These are phyloP conservation scores for Heterobasidion parviporum DNA, from an alignment of 1,284 basidiomycete species.

Conservation along the genomic window DNA sequence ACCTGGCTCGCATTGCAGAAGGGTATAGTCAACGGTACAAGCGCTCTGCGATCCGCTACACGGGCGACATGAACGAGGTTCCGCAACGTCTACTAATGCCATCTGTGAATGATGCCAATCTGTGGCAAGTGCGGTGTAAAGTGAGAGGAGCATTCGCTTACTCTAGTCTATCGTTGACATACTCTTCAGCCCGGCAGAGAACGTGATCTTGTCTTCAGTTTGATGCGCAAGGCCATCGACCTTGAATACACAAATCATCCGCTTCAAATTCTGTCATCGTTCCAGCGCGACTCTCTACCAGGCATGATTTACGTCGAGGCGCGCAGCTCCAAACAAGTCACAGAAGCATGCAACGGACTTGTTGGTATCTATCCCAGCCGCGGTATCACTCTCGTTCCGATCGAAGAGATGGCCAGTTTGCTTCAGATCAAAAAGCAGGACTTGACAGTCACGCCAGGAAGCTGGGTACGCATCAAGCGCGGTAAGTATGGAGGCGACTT, in stretches of 20 bases:
- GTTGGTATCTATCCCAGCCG: slow-evolving; percentile 86
- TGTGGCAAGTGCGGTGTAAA: slow-evolving; percentile 96
- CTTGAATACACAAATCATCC: slow-evolving; percentile 71
- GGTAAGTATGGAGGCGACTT: slow-evolving; percentile 94
- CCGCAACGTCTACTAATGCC: slow-evolving; percentile 97
- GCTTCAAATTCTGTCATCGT: slow-evolving; percentile 84
- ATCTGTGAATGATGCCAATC: slow-evolving; percentile 87
- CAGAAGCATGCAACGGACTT: slow-evolving; percentile 80
- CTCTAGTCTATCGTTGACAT: not conserved
- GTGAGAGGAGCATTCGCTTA: slow-evolving; percentile 31
- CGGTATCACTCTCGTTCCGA: slow-evolving; percentile 83
- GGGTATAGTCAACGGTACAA: slow-evolving; percentile 80
- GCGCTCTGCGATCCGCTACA: slow-evolving; percentile 63
- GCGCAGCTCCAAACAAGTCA: slow-evolving; percentile 80
- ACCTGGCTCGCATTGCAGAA: slow-evolving; percentile 82
- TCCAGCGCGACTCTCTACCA: slow-evolving; percentile 91
- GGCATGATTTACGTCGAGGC: slow-evolving; percentile 98
- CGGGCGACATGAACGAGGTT: slow-evolving; percentile 88
- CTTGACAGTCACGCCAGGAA: slow-evolving; percentile 76
- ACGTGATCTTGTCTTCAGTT: slow-evolving; percentile 86
- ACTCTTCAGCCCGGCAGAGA: slow-evolving; percentile 75
- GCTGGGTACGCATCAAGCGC: slow-evolving; percentile 93
- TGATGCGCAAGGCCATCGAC: slow-evolving; percentile 89
- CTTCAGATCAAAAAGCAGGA: slow-evolving; percentile 96
- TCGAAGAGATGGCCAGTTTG: slow-evolving; percentile 97